Evolutionary conservation across 768 basidiomycete species (phyloP).

Genomic region (Boletus subparvulus): DNA sequence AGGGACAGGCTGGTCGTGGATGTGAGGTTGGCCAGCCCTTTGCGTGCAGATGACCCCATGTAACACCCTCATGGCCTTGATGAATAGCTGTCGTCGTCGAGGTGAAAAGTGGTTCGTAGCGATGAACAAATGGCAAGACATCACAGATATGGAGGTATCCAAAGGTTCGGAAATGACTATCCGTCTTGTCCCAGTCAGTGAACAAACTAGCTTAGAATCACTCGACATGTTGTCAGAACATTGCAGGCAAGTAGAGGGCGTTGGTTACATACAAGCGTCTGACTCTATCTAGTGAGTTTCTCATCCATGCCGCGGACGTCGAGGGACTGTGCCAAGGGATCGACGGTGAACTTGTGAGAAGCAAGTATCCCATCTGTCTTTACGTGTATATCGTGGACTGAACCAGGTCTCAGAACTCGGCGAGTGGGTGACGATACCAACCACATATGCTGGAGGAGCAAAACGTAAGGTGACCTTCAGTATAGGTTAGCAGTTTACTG

Average conservation of each 20-base stretch:
- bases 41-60: not conserved
- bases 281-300: slow-evolving; percentile 68
- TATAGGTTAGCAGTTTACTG: not conserved
- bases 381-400: not conserved
- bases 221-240: slow-evolving; percentile 73
- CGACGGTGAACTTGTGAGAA: slow-evolving; percentile 80
- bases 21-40: slow-evolving; percentile 63
- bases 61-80: not conserved
- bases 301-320: slow-evolving; percentile 98
- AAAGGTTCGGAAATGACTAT: slow-evolving; percentile 50
- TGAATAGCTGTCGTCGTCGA: slow-evolving; percentile 73
- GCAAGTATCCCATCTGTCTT: slow-evolving; percentile 43
- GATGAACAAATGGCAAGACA: slow-evolving; percentile 98
- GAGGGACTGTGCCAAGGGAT: slow-evolving; percentile 97
- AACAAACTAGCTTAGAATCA: slow-evolving; percentile 52
- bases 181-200: not conserved
- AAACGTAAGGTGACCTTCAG: slow-evolving; percentile 51
- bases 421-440: slow-evolving; percentile 87
- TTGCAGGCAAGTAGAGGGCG: slow-evolving; percentile 60
- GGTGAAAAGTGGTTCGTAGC: slow-evolving; percentile 86
- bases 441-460: slow-evolving; percentile 97
- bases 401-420: slow-evolving; percentile 62
- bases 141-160: slow-evolving; percentile 91
- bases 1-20: slow-evolving; percentile 92
- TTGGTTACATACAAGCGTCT: slow-evolving; percentile 4